These are phyloP conservation scores for Dictyostelium brefeldianum DNA, from an alignment of 78 protist genomes.

Conservation along the genomic window DNA sequence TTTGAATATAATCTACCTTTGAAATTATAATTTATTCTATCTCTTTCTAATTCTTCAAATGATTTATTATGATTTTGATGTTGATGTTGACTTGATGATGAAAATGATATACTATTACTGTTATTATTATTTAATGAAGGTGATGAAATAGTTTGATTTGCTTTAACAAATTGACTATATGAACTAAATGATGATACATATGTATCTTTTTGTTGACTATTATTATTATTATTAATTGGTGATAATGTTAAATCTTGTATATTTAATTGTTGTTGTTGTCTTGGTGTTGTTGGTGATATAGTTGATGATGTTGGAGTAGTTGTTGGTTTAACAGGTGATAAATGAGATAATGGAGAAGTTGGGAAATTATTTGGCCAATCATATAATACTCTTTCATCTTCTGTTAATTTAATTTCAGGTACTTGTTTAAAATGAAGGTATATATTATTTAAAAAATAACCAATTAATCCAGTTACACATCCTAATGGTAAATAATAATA, in stretches of 20 bases:
- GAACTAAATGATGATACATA: constrained; percentile 15
- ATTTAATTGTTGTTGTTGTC: not conserved
- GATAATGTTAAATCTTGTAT: not conserved
- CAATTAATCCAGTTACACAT: not conserved
- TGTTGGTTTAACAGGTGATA: constrained; percentile 7
- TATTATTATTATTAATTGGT: not conserved
- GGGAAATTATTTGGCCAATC: constrained; percentile 64
- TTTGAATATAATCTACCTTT: constrained; percentile 36
- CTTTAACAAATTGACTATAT: not conserved
- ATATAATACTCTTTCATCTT: constrained; percentile 54
- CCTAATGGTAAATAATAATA: not conserved
- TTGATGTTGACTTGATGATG: not conserved
- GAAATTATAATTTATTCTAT: constrained; percentile 13
- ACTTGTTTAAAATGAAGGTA: constrained; percentile 28
- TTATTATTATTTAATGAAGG: not conserved
- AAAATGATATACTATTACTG: not conserved
- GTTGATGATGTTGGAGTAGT: not conserved
- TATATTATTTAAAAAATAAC: not conserved
- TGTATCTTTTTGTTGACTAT: not conserved
- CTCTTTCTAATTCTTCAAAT: constrained; percentile 34
- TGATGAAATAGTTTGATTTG: not conserved
- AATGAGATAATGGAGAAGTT: constrained; percentile 28
- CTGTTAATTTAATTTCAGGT: constrained; percentile 39
- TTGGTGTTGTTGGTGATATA: not conserved
- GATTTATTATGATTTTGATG: not conserved